Evolutionary conservation across 805 yeast species (phyloP).

Genomic region (Sugiyamaella qingdaonensis): DNA sequence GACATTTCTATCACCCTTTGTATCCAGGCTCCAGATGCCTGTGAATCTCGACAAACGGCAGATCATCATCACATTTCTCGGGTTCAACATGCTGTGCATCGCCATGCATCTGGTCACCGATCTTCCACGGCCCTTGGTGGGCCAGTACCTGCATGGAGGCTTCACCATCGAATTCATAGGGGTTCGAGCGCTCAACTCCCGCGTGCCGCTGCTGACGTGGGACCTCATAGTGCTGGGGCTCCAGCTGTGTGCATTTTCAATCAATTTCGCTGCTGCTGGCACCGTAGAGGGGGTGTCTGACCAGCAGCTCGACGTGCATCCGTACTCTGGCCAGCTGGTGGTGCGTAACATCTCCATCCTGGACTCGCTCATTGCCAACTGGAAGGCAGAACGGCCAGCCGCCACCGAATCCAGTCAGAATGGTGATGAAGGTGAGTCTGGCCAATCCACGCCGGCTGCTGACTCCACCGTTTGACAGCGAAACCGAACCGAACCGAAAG

Average conservation of each 20-base stretch:
- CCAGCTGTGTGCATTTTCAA: slow-evolving; percentile 18
- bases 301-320: not conserved
- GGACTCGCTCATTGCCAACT: slow-evolving; percentile 5
- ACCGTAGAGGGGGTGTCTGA: not conserved
- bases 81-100: slow-evolving; percentile 14
- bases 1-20: slow-evolving; percentile 8
- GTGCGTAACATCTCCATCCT: slow-evolving; percentile 13
- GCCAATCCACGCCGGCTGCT: not conserved
- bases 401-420: not conserved
- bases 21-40: slow-evolving; percentile 7
- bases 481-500: too few relatives aligned
- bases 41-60: slow-evolving; percentile 13
- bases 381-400: slow-evolving; percentile 2
- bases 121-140: slow-evolving; percentile 15
- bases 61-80: slow-evolving; percentile 16
- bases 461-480: not conserved
- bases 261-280: slow-evolving; percentile 9
- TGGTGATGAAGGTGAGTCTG: not conserved
- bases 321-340: slow-evolving; percentile 18
- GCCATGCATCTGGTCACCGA: slow-evolving; percentile 11
- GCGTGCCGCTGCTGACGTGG: slow-evolving; percentile 19
- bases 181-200: slow-evolving; percentile 14
- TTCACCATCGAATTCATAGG: slow-evolving; percentile 25
- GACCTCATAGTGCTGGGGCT: slow-evolving; percentile 18
- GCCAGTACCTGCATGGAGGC: slow-evolving; percentile 22